Conservation (phyloP, 345 rosid genomes). For the Theobroma cacao region DNA sequence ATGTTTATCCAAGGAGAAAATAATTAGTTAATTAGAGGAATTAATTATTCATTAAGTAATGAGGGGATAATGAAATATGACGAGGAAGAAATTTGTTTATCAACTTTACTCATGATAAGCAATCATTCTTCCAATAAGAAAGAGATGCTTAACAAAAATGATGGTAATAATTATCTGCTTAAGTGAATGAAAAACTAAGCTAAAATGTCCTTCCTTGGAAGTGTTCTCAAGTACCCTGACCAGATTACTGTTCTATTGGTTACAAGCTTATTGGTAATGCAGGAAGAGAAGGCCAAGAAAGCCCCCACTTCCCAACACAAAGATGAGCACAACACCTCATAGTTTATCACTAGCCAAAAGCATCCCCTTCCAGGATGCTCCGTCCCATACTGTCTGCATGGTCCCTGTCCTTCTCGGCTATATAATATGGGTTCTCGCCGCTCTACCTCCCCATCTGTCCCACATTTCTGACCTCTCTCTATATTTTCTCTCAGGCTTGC, state of each 20-base stretch:
- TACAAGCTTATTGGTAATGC: background rate
- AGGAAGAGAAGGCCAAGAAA: background rate
- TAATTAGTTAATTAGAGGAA: background rate
- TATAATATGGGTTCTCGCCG: background rate
- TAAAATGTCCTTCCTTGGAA: background rate
- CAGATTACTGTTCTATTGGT: constrained; percentile 20
- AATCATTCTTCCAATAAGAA: background rate
- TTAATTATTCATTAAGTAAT: background rate
- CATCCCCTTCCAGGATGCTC: constrained; percentile 26
- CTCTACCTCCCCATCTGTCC: background rate
- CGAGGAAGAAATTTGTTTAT: constrained; percentile 5
- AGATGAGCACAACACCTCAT: background rate
- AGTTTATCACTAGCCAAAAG: constrained; percentile 2
- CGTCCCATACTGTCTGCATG: constrained; percentile 24
- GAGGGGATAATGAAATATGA: background rate
- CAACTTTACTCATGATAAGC: background rate
- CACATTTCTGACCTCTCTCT: background rate
- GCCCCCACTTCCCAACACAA: constrained; percentile 8
- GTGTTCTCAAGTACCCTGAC: background rate
- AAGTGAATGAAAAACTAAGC: background rate
- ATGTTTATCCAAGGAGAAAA: background rate
- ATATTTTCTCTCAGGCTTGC: background rate
- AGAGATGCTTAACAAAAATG: background rate
- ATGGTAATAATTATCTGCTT: background rate
- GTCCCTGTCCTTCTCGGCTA: background rate